Conservation (phyloP, 2,329 filamentous ascomycete genomes). For the Colletotrichum sp. region DNA sequence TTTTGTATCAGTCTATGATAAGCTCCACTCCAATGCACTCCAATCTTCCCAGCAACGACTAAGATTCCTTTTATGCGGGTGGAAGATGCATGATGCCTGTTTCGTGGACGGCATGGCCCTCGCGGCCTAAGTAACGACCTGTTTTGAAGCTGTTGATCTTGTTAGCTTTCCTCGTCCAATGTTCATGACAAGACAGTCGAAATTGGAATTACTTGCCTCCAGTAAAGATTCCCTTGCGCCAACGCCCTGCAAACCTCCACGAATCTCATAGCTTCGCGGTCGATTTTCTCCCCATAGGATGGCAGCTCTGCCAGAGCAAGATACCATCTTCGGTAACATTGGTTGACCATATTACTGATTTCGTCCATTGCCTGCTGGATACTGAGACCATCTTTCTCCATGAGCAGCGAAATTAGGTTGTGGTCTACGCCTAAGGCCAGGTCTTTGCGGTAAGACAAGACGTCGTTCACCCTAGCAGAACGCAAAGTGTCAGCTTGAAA, state of each 20-base stretch:
- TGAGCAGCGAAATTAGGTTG: background rate
- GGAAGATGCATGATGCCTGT: background rate
- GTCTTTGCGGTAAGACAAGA: background rate
- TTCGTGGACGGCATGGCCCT: background rate
- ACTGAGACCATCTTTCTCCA: background rate
- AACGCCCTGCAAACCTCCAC: background rate
- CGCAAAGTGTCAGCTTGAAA: background rate
- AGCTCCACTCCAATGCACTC: background rate
- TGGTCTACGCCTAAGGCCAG: background rate
- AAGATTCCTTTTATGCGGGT: constrained; percentile 43
- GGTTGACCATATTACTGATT: background rate
- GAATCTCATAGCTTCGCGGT: background rate
- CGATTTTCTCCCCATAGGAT: background rate
- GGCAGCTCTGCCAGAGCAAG: background rate
- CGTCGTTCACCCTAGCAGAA: background rate
- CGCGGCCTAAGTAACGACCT: background rate
- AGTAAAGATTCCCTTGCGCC: background rate
- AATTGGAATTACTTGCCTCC: background rate
- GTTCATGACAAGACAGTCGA: too few relatives aligned
- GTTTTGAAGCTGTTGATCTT: background rate
- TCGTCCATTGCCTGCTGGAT: background rate
- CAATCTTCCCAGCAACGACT: constrained; percentile 32
- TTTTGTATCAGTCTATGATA: background rate
- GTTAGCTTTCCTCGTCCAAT: background rate
- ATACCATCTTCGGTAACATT: background rate